Conservation (phyloP, 768 basidiomycete genomes). For the Termitomyces eurrhizus region DNA sequence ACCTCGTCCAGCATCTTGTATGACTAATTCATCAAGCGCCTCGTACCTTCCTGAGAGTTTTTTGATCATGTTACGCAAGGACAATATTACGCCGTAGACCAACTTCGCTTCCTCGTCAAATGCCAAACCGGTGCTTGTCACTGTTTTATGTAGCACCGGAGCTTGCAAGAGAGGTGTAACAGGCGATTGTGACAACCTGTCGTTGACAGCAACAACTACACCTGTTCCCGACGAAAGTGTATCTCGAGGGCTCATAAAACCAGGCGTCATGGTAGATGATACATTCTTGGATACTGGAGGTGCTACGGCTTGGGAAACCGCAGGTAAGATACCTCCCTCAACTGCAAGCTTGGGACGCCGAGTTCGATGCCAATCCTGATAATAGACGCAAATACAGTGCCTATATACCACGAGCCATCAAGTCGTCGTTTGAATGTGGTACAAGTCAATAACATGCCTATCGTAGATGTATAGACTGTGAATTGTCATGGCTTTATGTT, state of each 20-base stretch:
- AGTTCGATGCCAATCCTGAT: constrained; percentile 91
- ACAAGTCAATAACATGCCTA: constrained; percentile 44
- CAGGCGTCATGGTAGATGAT: constrained; percentile 29
- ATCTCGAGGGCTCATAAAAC: constrained; percentile 57
- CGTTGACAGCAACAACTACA: constrained; percentile 60
- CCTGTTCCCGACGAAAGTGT: constrained; percentile 64
- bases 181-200: constrained; percentile 31
- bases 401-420: constrained; percentile 33
- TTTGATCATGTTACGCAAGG: constrained; percentile 90
- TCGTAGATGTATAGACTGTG: constrained; percentile 93
- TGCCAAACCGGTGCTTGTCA: constrained; percentile 58
- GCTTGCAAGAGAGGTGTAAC: constrained; percentile 34
- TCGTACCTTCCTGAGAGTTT: constrained; percentile 83
- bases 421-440: constrained; percentile 6
- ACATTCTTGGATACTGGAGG: constrained; percentile 26
- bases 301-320: constrained; percentile 71
- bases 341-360: constrained; percentile 68
- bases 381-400: constrained; percentile 91
- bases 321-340: constrained; percentile 71
- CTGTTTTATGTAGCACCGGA: constrained; percentile 25
- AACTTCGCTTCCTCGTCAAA: constrained; percentile 98
- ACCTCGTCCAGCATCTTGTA: neutral
- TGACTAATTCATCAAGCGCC: neutral
- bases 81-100: constrained; percentile 93
- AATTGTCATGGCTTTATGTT: constrained; percentile 67